A percentile compares a stretch with the other conserved stretches of the same genome.
Conservation (phyloP, 352 stramenopile genomes). For the Pythium folliculosum region DNA sequence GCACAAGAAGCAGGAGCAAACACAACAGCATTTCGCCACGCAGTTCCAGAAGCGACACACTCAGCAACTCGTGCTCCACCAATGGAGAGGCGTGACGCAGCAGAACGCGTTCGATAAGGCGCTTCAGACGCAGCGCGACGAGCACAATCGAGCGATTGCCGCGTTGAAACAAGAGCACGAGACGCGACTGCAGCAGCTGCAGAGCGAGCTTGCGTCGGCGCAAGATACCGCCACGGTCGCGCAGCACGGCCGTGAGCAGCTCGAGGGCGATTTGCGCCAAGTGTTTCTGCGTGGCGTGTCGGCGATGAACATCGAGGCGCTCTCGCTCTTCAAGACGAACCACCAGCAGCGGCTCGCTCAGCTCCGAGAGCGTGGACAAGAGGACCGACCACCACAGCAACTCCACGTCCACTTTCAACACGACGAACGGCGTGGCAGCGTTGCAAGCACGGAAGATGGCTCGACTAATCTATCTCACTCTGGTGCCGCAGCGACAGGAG, state of each 20-base stretch:
- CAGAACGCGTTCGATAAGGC: constrained; percentile 16
- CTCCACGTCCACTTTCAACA: background rate
- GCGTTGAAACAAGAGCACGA: background rate
- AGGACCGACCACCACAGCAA: background rate
- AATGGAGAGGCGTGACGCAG: constrained; percentile 24
- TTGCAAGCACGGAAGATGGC: background rate
- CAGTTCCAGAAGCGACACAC: constrained; percentile 16
- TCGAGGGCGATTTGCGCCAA: constrained; percentile 65
- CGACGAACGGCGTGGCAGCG: background rate
- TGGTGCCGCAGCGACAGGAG: background rate
- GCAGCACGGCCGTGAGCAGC: constrained; percentile 42
- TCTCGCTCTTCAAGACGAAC: constrained; percentile 60
- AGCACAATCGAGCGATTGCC: constrained; percentile 3
- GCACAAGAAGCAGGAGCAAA: constrained; percentile 10
- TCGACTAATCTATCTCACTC: background rate
- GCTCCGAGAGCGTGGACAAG: background rate
- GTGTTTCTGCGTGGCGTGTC: constrained; percentile 72
- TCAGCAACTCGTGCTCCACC: constrained; percentile 18
- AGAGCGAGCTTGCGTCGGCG: constrained; percentile 43
- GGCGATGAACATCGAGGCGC: constrained; percentile 78
- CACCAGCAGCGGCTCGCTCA: constrained; percentile 31
- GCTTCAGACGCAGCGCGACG: constrained; percentile 1
- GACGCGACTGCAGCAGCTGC: constrained; percentile 30
- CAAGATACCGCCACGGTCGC: constrained; percentile 36
- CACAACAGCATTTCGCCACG: constrained; percentile 16